Evolutionary conservation across 139 green algal genomes (phyloP), one percentile per base, ranked within the genome.

Genomic region (Coccomyxa sp.): DNA sequence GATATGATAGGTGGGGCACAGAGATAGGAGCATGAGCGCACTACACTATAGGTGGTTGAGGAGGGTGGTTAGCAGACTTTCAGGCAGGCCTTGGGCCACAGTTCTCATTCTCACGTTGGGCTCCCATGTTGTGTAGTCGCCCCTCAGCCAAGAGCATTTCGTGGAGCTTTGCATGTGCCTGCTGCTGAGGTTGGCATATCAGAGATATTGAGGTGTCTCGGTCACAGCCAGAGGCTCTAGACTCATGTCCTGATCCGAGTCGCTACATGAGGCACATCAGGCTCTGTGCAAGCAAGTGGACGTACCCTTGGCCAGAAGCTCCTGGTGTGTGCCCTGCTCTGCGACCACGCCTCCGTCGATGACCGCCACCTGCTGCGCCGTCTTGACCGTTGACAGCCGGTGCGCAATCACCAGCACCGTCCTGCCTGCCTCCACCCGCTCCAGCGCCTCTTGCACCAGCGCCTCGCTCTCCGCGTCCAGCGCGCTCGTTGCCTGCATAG

Each of bases 391-490:
- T 55, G 84, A 94, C 70, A 98, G 85, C 22, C 95, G 79, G 85
- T 98, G 95, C 0, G 95, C 95, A 31, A 98, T 96, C 10, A 98
- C 91, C 2, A 99, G 68, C 18, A 95, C 91, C 0, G 95, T 98
- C 44, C 94, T 86, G 37, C 88, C 90, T 0, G 74, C 70, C 87
- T 98, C 94, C 0, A 97, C 84, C 0, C 90, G 80, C 78, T 97
- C 92, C 68, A 99, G 83, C 0, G 95, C 95, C 82, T 97, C 92
- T 85, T 98, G 93, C 68, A 98, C 93, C 31, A 95, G 77, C 36
- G 86, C 84, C 70, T 92, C 87, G 71, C 81, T 89, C 80, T 91
- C 85, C 33, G 87, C 84, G 64, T 93, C 89, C 75, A 93, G 82
- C 36, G 89, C 85, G 50, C 78, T 82, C 34, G 88, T 90, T 10